Conservation (phyloP, 495 filamentous ascomycete genomes). For the Platismatia glauca region DNA sequence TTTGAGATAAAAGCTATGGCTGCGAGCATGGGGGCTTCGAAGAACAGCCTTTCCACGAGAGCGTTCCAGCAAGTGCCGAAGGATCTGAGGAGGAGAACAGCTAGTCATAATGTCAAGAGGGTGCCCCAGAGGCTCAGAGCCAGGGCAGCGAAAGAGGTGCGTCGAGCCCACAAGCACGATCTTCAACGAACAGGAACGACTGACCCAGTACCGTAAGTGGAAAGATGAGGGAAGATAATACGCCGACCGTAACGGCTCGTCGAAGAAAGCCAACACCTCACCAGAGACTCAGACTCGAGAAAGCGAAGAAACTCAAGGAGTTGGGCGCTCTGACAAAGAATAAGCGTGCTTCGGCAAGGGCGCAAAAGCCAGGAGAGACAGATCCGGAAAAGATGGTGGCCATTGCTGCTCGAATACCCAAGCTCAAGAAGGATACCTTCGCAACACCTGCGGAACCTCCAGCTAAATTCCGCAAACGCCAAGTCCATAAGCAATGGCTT, state of each 20-base stretch:
- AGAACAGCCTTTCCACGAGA: constrained; percentile 54
- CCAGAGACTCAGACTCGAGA: constrained; percentile 72
- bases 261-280: constrained; percentile 61
- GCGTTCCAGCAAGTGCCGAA: constrained; percentile 88
- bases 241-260: constrained; percentile 66
- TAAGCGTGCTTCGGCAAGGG: constrained; percentile 25
- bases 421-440: constrained; percentile 61
- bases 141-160: constrained; percentile 63
- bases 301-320: constrained; percentile 59
- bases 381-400: constrained; percentile 28
- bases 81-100: constrained; percentile 73
- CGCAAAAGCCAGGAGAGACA: constrained; percentile 29
- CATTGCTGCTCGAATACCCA: constrained; percentile 46
- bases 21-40: constrained; percentile 64
- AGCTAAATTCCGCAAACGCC: constrained; percentile 74
- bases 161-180: constrained; percentile 8
- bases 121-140: constrained; percentile 71
- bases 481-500: constrained; percentile 84
- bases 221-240: constrained; percentile 82
- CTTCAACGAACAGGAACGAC: neutral
- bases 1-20: constrained; percentile 84
- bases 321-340: constrained; percentile 52
- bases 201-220: constrained; percentile 13
- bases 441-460: constrained; percentile 55
- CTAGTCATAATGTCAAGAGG: constrained; percentile 87